Percentiles rank a stretch among this genome's conserved stretches.
phyloP scores from a whole-genome alignment of 352 stramenopile genomes.

The Globisporangium polare region DNA sequence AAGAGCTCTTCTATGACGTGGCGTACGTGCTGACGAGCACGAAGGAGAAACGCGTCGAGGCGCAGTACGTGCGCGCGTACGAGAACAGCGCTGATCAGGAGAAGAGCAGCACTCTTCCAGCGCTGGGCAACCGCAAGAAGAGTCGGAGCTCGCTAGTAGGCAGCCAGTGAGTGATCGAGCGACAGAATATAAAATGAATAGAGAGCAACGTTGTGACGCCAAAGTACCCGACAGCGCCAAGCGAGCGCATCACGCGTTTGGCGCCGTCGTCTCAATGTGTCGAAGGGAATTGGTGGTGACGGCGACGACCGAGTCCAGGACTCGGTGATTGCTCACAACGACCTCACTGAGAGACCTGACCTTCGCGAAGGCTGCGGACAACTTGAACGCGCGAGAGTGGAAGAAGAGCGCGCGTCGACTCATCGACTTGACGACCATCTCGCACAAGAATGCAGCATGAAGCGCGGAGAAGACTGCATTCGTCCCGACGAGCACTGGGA shows the following conservation, averaged over 20 bases:
- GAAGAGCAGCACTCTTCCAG: neutral
- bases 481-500: too few relatives aligned
- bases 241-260: too few relatives aligned
- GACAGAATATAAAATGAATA: constrained; percentile 3
- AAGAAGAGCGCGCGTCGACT: neutral
- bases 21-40: constrained; percentile 49
- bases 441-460: neutral
- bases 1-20: constrained; percentile 55
- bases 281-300: neutral
- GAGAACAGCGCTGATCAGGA: neutral
- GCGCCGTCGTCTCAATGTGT: neutral
- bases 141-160: neutral
- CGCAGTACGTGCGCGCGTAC: constrained; percentile 49
- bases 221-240: too few relatives aligned
- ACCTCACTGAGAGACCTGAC: neutral
- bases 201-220: neutral
- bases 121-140: constrained; percentile 6
- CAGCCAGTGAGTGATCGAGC: neutral
- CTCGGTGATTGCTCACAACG: neutral
- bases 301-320: neutral
- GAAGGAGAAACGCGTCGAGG: constrained; percentile 60
- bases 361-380: neutral
- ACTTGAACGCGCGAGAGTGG: neutral
- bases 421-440: neutral
- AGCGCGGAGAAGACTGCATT: neutral